These are phyloP conservation scores for Waltergamsia citrina DNA, from an alignment of 2,329 filamentous ascomycete species.

Conservation along the genomic window DNA sequence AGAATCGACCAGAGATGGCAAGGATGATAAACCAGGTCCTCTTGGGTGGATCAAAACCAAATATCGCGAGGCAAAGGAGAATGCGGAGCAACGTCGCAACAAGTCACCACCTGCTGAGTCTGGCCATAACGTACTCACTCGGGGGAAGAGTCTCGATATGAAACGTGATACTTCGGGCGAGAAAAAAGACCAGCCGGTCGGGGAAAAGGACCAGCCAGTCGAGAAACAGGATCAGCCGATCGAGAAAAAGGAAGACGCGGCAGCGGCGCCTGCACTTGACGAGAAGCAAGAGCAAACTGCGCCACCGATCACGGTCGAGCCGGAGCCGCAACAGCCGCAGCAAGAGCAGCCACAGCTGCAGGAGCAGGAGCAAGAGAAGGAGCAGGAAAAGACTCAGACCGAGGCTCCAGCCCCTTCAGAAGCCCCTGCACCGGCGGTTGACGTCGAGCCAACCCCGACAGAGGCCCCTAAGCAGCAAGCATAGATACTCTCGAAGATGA, in stretches of 20 bases:
- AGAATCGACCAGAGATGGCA: conserved; percentile 21
- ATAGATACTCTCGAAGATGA: too few relatives aligned
- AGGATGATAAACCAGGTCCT: conserved; percentile 40
- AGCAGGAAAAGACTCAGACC: neutral
- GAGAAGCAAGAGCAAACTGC: neutral
- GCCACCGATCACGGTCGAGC: neutral
- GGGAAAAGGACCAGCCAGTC: neutral
- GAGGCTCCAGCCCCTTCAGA: neutral
- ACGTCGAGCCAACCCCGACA: too few relatives aligned
- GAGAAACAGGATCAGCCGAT: neutral
- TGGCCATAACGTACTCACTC: conserved; percentile 17
- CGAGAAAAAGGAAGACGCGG: too few relatives aligned
- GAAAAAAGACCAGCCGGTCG: neutral
- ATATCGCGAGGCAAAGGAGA: conserved; percentile 50
- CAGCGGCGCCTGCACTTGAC: too few relatives aligned
- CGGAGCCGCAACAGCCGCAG: neutral
- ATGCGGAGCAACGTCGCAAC: conserved; percentile 41
- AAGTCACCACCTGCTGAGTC: conserved; percentile 41
- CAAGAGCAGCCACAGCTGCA: neutral
- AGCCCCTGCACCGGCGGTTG: too few relatives aligned
- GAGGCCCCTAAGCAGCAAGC: too few relatives aligned
- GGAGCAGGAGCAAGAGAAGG: neutral
- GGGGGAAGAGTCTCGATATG: conserved; percentile 39
- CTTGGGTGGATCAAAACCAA: conserved; percentile 52
- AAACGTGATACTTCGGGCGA: conserved; percentile 22